Evolutionary conservation across 352 stramenopile genomes (phyloP), one percentile per base, ranked within the genome.

Genomic region (Globisporangium takayamanum): DNA sequence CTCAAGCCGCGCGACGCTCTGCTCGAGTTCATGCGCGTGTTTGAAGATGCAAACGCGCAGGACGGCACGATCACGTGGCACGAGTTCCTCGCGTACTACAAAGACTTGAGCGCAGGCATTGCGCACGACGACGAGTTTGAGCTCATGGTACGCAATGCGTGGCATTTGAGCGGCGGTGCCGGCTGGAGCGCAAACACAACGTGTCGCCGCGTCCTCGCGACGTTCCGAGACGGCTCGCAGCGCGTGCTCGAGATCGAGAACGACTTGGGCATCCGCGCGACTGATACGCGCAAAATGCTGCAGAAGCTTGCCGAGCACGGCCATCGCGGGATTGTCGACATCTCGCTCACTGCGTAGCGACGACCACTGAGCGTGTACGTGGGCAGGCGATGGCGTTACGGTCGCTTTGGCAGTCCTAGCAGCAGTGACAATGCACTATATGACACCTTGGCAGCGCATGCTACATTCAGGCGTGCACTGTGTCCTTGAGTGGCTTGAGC

Each of bases 1-100:
- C 63, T 89, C 53, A 75, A 70, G 18, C 70, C 77, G 7, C 67
- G 79, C 0, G 76, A 94, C 51, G 85, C 83, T 5, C 68, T 95
- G 48, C 67, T 89, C n/a, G 81, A 94, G 57, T 84, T 96, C 59
- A 86, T 94, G 68, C 74, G 78, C 36, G 80, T 88, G 28, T 87
- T 87, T 41, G 80, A 90, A 59, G 70, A 81, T 26, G 44, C 60
- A 0, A 53, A 36, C 0, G 69, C 54, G 2, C 60, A 62, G 0
- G 78, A 90, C 50, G 78, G 78, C 36, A 63, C 73, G 39, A 84
- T 95, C 61, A 90, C 76, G 15, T 88, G 80, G 74, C 76, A 78
- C 60, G 82, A 96, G 57, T 97, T 97, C 58, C 67, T 94, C n/a
- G 56, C 74, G 2, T 97, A 97, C 74, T 97, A 97, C 72, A 91